Conservation (phyloP, 805 yeast species). For the Metschnikowia reukaufii region DNA sequence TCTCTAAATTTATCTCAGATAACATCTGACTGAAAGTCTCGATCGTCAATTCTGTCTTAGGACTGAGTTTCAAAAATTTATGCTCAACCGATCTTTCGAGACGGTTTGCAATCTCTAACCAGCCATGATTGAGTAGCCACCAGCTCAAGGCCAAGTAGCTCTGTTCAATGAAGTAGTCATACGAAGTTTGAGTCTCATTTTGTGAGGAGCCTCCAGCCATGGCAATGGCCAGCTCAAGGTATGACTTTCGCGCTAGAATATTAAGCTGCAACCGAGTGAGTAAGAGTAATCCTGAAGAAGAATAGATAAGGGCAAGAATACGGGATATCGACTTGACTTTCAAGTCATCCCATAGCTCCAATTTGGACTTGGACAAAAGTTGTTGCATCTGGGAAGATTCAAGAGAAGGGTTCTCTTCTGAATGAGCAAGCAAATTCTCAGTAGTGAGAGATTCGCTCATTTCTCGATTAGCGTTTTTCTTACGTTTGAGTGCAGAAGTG, state of each 20-base stretch:
- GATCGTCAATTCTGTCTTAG: slow-evolving; percentile 67
- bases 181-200: slow-evolving; percentile 21
- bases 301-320: slow-evolving; percentile 66
- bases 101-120: slow-evolving; percentile 54
- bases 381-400: slow-evolving; percentile 17
- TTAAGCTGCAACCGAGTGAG: slow-evolving; percentile 85
- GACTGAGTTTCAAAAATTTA: slow-evolving; percentile 63
- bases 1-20: slow-evolving; percentile 26
- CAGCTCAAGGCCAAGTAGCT: slow-evolving; percentile 84
- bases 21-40: slow-evolving; percentile 54
- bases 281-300: slow-evolving; percentile 66
- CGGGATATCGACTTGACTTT: slow-evolving; percentile 74
- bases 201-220: slow-evolving; percentile 53
- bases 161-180: slow-evolving; percentile 66
- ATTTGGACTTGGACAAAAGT: slow-evolving; percentile 32
- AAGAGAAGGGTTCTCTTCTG: slow-evolving; percentile 28
- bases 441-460: slow-evolving; percentile 47
- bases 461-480: slow-evolving; percentile 39
- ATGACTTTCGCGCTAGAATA: slow-evolving; percentile 82
- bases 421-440: slow-evolving; percentile 37
- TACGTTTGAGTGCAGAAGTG: slow-evolving; percentile 65
- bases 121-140: slow-evolving; percentile 92
- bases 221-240: slow-evolving; percentile 72
- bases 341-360: slow-evolving; percentile 78
- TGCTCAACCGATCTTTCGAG: slow-evolving; percentile 58